Evolutionary conservation across 2,329 filamentous ascomycete species (phyloP).

Genomic region (Fusarium pseudocircinatum): DNA sequence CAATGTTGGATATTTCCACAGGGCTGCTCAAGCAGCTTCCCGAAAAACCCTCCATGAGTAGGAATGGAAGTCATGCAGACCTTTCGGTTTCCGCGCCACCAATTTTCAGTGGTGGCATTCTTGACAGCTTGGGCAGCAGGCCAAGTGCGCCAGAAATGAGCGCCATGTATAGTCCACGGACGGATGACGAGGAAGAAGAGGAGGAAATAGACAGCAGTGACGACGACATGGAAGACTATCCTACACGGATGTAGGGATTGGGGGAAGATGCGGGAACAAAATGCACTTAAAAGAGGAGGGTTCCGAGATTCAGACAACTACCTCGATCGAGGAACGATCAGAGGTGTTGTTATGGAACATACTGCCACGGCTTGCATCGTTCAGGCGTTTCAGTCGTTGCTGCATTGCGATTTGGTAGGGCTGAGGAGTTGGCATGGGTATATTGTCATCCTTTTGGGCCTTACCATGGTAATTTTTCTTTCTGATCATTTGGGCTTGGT

Average conservation of each 20-base stretch:
- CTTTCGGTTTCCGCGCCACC: conserved; percentile 51
- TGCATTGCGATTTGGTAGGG: conserved; percentile 38
- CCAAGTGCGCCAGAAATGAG: conserved; percentile 58
- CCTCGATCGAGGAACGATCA: not conserved
- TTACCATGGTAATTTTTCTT: conserved; percentile 27
- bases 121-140: conserved; percentile 55
- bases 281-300: not conserved
- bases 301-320: not conserved
- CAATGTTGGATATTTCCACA: conserved; percentile 78
- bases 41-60: conserved; percentile 74
- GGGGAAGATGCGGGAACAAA: not conserved
- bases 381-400: conserved; percentile 44
- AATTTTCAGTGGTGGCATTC: conserved; percentile 48
- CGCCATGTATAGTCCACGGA: conserved; percentile 61
- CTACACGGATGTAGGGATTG: conserved; percentile 32
- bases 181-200: conserved; percentile 53
- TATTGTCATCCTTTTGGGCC: conserved; percentile 32
- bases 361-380: conserved; percentile 38
- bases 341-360: conserved; percentile 21
- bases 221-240: conserved; percentile 63
- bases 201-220: conserved; percentile 61
- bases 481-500: conserved; percentile 30
- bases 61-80: conserved; percentile 61
- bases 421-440: conserved; percentile 43
- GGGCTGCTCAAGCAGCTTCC: conserved; percentile 75